Evolutionary conservation across 129 eudicot genomes (phyloP), one percentile per base, ranked within the genome.

Genomic region (Artemisia annua): DNA sequence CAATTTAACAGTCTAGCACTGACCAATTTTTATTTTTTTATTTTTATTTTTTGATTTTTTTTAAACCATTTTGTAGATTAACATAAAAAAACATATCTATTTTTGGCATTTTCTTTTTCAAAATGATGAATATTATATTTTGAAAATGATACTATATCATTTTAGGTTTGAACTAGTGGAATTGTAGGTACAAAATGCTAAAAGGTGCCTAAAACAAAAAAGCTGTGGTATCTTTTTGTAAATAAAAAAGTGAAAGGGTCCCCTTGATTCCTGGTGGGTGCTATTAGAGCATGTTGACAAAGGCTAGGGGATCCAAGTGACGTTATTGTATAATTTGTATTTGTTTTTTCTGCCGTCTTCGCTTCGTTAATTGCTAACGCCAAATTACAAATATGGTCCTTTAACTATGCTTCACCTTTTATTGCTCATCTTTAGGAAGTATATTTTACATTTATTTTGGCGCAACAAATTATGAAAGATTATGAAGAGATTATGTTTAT

Each of bases 331-430:
- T n/a, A n/a, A n/a, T n/a, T n/a, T n/a, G n/a, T 2, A 70, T 52
- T 60, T 72, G 69, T 48, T 26, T 72, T 59, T 72, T 72, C 30
- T 48, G 30, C 30, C 49, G 69, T 60, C 77, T 30, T 59, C 18
- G n/a, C 48, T 60, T 48, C 48, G 60, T 59, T 72, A 48, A 57
- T 49, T 58, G 7, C 49, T 44, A 8, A 24, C 14, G 69, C 59
- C 17, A 61, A 72, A 72, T 72, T 72, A 72, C 68, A 60, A 72
- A 70, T 46, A 59, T 60, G 60, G 68, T 15, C 46, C 69, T 58
- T 72, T 14, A 62, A 48, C 69, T 44, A 60, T 60, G 76, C 5
- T 60, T 15, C 46, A 15, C n/a, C 51, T 8, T 60, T 15, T 60
- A 48, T 11, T 72, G 32, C 10, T 24, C 69, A 48, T 1, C 65